These are phyloP conservation scores for Fraxinus latifolia DNA, from an alignment of 305 asterid genomes.

Conservation along the genomic window DNA sequence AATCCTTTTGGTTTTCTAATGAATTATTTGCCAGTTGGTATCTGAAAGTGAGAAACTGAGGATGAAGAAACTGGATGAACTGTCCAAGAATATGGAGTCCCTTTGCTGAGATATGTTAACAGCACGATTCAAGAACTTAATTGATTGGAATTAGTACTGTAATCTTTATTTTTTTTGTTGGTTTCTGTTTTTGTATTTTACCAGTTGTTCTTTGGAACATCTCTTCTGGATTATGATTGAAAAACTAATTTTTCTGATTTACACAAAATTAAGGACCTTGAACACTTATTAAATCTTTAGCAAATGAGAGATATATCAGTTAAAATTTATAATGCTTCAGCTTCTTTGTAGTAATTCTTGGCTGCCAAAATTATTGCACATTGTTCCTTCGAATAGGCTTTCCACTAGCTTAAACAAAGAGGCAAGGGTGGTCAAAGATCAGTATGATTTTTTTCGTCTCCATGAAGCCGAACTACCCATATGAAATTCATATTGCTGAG, in stretches of 20 bases:
- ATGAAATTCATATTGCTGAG: not conserved
- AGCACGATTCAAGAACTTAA: slow-evolving; percentile 11
- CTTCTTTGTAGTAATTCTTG: not conserved
- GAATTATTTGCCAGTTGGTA: slow-evolving; percentile 49
- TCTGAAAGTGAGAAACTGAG: slow-evolving; percentile 69
- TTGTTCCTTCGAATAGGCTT: not conserved
- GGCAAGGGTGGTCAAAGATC: not conserved
- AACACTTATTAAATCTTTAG: not conserved
- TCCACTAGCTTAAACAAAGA: not conserved
- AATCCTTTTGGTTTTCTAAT: not conserved
- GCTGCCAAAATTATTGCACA: not conserved
- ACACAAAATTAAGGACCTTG: not conserved
- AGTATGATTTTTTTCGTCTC: not conserved
- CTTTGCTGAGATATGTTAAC: slow-evolving; percentile 24
- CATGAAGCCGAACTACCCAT: not conserved
- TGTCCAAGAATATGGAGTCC: slow-evolving; percentile 63
- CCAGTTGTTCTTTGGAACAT: not conserved
- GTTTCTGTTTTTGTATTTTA: not conserved
- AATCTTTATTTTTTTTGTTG: slow-evolving; percentile 12
- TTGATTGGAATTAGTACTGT: slow-evolving; percentile 15
- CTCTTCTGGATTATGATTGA: slow-evolving; percentile 9
- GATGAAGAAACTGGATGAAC: slow-evolving; percentile 71
- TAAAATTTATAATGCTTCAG: not conserved
- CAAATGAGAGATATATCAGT: not conserved
- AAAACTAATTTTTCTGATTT: not conserved